Evolutionary conservation across 495 filamentous ascomycete species (phyloP).

Genomic region (Penicillium angulare): DNA sequence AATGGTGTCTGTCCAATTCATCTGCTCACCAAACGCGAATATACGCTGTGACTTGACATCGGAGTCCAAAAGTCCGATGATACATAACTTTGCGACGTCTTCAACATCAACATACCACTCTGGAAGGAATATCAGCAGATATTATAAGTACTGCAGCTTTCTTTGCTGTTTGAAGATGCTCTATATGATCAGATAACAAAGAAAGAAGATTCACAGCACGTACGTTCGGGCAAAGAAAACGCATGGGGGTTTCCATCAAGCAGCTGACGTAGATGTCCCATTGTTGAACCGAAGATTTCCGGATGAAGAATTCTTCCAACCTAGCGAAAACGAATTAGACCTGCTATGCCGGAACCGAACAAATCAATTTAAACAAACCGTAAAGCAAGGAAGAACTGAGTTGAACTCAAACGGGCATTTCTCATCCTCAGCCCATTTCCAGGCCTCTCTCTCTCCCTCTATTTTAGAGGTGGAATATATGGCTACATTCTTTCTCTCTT

Average conservation of each 20-base stretch:
- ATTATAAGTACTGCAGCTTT: too few species aligned
- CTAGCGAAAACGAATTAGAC: constrained; percentile 7
- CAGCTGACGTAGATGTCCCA: constrained; percentile 17
- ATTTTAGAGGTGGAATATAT: constrained; percentile 58
- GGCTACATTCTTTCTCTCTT: constrained; percentile 22
- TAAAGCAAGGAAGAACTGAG: constrained; percentile 46
- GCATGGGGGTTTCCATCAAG: constrained; percentile 20
- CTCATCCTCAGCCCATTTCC: constrained; percentile 51
- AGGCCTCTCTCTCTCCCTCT: constrained; percentile 50
- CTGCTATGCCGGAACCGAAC: background rate
- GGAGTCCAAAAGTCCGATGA: constrained; percentile 44
- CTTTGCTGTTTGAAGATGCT: too few species aligned
- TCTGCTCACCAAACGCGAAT: constrained; percentile 26
- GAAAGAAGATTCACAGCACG: background rate
- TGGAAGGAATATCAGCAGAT: too few species aligned
- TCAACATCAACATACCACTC: constrained; percentile 48
- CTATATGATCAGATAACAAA: background rate
- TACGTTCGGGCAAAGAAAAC: background rate
- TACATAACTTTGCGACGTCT: constrained; percentile 48
- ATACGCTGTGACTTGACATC: constrained; percentile 43
- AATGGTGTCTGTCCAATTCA: constrained; percentile 19
- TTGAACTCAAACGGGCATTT: constrained; percentile 50
- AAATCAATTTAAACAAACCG: constrained; percentile 21
- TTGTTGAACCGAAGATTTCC: constrained; percentile 22
- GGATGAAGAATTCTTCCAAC: constrained; percentile 31